Percentiles rank a stretch among this genome's conserved stretches.
Conservation (phyloP, 75 land plant genomes). For the Selaginella tamariscina region DNA sequence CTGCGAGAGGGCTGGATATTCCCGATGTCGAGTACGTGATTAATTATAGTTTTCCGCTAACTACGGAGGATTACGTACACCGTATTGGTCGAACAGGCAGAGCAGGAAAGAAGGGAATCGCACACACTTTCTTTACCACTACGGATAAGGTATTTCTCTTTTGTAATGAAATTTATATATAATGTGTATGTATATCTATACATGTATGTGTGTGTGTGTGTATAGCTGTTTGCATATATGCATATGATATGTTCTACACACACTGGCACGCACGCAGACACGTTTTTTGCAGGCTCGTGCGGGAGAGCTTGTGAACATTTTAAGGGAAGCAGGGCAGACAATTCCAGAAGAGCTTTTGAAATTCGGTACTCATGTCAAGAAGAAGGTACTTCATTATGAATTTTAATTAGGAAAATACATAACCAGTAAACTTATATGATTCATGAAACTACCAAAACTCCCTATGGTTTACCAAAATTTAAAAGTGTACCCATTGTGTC, state of each 20-base stretch:
- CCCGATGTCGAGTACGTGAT: slow-evolving; percentile 99
- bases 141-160: slow-evolving; percentile 50
- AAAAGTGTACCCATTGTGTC: too few relatives aligned
- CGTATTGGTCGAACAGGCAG: slow-evolving; percentile 93
- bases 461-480: too few relatives aligned
- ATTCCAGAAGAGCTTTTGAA: slow-evolving; percentile 68
- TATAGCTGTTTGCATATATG: too few relatives aligned
- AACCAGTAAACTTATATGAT: too few relatives aligned
- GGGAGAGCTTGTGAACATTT: slow-evolving; percentile 91
- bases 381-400: too few relatives aligned
- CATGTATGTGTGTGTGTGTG: neutral
- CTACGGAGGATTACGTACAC: slow-evolving; percentile 96
- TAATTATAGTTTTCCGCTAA: slow-evolving; percentile 89
- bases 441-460: too few relatives aligned
- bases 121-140: slow-evolving; percentile 89
- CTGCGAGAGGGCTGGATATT: slow-evolving; percentile 90
- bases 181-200: neutral
- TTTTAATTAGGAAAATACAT: too few relatives aligned
- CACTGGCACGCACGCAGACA: too few relatives aligned
- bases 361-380: slow-evolving; percentile 94
- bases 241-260: too few relatives aligned
- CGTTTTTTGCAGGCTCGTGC: slow-evolving; percentile 53
- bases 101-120: slow-evolving; percentile 96
- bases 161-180: neutral
- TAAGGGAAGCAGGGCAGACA: slow-evolving; percentile 76